Evolutionary conservation across 176 grass and related monocot species (phyloP), one percentile per base, ranked within the genome.

Genomic region (Aegilops sharonensis): DNA sequence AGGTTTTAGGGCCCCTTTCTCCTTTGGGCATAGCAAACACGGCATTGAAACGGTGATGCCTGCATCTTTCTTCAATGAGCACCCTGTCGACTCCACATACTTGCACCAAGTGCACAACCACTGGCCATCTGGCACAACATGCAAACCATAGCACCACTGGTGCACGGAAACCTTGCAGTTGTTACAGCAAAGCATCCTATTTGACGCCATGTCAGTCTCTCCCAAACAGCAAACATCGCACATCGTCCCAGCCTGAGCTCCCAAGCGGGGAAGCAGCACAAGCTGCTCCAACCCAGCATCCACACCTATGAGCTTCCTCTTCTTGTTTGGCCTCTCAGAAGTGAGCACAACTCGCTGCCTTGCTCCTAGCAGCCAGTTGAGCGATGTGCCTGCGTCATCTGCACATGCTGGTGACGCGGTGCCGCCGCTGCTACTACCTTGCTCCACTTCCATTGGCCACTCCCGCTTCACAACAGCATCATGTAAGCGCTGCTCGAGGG

Each of bases 71-170:
- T 68, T 84, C 14, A 20, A 62, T n/a, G 14, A 77, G 23, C 39
- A 32, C 27, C 35, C 84, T 88, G 72, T 36, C 2, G 84, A 88
- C 85, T 92, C 79, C 73, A 89, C 82, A 83, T 87, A 82, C 71
- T 79, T 97, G 91, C 97, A 99, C 85, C 85, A 85, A 89, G 89
- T 63, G 68, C 97, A 99, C 20, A 90, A 67, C 97, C 94, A 99
- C 40, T 73, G 75, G 20, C 91, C 82, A 34, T 90, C 79, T 14
- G 83, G 90, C 68, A 88, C 62, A 43, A 77, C 71, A 91, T 82
- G 87, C 92, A 99, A 90, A 68, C 97, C 97, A 65, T 99, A 99
- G 89, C 97, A 99, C 81, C 90, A 96, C 85, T 94, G 97, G 79
- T 99, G 97, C 59, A 96, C 87, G 1, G 87, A 87, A 8, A 90